A percentile compares a stretch with the other conserved stretches of the same genome.
Conservation (phyloP, 2,329 filamentous ascomycete genomes). For the Fusarium camptoceras region DNA sequence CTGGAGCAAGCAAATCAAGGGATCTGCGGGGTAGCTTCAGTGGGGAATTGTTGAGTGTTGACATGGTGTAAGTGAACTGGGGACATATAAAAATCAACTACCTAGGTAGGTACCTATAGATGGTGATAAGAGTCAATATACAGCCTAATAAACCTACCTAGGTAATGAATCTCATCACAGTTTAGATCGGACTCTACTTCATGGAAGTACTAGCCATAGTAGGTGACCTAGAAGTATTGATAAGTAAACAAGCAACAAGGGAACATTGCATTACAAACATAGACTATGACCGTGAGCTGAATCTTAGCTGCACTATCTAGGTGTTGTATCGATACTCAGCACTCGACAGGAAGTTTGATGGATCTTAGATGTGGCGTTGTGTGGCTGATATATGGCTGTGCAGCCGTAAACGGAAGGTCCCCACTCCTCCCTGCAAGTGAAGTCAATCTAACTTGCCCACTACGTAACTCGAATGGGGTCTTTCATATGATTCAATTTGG, state of each 20-base stretch:
- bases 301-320: background rate
- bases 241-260: background rate
- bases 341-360: background rate
- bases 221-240: too few relatives aligned
- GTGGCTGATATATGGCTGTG: constrained; percentile 18
- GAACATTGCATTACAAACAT: background rate
- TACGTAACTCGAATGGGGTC: constrained; percentile 16
- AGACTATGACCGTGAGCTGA: background rate
- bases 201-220: too few relatives aligned
- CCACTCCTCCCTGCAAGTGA: constrained; percentile 33
- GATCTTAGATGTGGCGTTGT: constrained; percentile 14
- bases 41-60: constrained; percentile 19
- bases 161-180: background rate
- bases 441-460: constrained; percentile 3
- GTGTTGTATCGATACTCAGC: background rate
- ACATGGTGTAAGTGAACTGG: constrained; percentile 7
- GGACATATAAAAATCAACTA: background rate
- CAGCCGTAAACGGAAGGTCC: background rate
- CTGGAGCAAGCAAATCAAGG: background rate
- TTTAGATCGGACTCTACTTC: background rate
- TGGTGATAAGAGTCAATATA: background rate
- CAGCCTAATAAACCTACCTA: background rate
- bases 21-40: constrained; percentile 34
- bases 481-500: constrained; percentile 27
- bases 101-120: too few relatives aligned